A percentile compares a stretch with the other conserved stretches of the same genome.
Evolutionary conservation across 2,329 filamentous ascomycete species (phyloP).

Genomic region (Ilyonectria sp.): DNA sequence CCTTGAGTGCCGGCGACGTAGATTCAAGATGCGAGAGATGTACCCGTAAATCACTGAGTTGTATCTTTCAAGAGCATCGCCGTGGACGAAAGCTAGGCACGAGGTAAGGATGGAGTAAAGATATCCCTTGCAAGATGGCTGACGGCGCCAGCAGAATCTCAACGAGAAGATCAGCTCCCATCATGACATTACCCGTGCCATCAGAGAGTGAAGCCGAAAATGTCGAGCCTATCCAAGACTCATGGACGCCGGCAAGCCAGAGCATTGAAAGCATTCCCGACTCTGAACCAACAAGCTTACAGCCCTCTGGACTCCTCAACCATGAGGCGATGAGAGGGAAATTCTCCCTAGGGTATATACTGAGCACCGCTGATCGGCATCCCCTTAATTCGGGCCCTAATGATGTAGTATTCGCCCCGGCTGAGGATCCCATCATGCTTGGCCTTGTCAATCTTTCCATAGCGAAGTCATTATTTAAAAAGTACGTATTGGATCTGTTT

Average conservation of each 20-base stretch:
- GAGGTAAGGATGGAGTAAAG: conserved; percentile 42
- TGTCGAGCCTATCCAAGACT: not conserved
- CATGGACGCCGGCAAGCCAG: not conserved
- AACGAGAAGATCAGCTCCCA: not conserved
- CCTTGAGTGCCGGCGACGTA: conserved; percentile 34
- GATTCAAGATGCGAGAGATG: conserved; percentile 54
- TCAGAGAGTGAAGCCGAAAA: not conserved
- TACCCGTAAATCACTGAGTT: conserved; percentile 54
- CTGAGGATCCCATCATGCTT: conserved; percentile 25
- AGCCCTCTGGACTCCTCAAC: conserved; percentile 53
- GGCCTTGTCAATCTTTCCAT: conserved; percentile 26
- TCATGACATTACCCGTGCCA: not conserved
- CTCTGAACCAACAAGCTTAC: conserved; percentile 37
- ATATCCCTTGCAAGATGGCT: not conserved
- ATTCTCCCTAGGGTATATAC: conserved; percentile 53
- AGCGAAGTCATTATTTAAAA: conserved; percentile 21
- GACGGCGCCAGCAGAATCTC: not conserved
- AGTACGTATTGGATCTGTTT: not conserved
- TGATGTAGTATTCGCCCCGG: not conserved
- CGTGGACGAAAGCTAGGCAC: conserved; percentile 57
- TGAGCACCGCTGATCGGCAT: conserved; percentile 38
- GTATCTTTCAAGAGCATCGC: conserved; percentile 56
- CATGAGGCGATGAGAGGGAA: conserved; percentile 52
- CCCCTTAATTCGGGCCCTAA: not conserved
- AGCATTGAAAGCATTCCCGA: conserved; percentile 13